phyloP scores from a whole-genome alignment of 306 rosid genomes.

The Vicia sativa region DNA sequence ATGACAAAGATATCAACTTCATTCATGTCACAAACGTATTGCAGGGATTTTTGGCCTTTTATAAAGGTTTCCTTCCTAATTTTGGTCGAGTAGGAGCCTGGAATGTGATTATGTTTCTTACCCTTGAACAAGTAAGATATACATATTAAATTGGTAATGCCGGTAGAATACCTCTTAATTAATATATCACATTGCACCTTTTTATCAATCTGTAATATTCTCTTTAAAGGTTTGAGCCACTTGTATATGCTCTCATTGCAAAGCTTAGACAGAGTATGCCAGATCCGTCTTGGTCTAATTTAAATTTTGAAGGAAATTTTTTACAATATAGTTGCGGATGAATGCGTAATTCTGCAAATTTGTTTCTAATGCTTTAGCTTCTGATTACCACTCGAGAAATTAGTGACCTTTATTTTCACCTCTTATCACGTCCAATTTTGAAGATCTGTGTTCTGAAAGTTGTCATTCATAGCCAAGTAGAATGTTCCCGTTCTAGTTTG shows the following conservation, averaged over 20 bases:
- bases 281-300: slow-evolving; percentile 16
- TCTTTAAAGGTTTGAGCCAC: slow-evolving; percentile 17
- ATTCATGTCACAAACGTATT: slow-evolving; percentile 37
- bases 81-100: slow-evolving; percentile 85
- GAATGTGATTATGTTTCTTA: slow-evolving; percentile 88
- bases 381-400: not conserved
- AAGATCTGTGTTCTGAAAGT: slow-evolving; percentile 3
- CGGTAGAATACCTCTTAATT: slow-evolving; percentile 11
- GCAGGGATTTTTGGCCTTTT: slow-evolving; percentile 95
- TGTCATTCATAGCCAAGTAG: slow-evolving; percentile 26
- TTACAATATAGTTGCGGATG: not conserved
- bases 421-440: slow-evolving; percentile 10
- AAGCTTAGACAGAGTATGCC: slow-evolving; percentile 14
- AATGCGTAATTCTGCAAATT: slow-evolving; percentile 8
- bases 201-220: not conserved
- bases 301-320: slow-evolving; percentile 14
- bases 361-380: slow-evolving; percentile 23
- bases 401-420: slow-evolving; percentile 14
- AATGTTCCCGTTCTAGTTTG: slow-evolving; percentile 5
- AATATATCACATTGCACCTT: not conserved
- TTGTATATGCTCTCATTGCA: slow-evolving; percentile 12
- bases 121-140: slow-evolving; percentile 83
- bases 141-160: slow-evolving; percentile 14
- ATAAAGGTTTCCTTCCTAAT: slow-evolving; percentile 93
- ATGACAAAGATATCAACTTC: slow-evolving; percentile 12